phyloP scores from a whole-genome alignment of 169 alveolate species.

The Eimeria acervulina region DNA sequence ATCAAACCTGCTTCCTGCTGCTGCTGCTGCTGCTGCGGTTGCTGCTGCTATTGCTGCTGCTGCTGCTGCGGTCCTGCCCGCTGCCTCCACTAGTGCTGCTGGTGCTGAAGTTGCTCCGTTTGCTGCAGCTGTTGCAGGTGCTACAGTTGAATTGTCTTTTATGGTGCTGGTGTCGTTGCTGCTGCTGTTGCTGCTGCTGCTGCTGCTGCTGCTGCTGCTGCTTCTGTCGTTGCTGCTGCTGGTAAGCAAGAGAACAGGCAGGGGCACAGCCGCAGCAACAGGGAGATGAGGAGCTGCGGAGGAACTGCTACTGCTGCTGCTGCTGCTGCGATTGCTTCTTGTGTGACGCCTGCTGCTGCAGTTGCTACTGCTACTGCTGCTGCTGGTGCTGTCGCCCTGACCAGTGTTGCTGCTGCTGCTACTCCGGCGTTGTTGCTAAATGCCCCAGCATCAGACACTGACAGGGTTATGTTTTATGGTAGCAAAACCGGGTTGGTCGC shows the following conservation, averaged over 20 bases:
- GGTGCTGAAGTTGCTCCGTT: too few species aligned
- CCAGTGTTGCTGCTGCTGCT: background rate
- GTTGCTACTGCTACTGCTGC: conserved; percentile 1
- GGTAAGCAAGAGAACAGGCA: background rate
- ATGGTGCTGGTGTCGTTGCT: background rate
- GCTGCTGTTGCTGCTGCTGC: conserved; percentile 28
- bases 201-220: background rate
- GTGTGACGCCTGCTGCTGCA: background rate
- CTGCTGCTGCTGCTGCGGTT: conserved; percentile 13
- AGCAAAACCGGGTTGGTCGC: background rate
- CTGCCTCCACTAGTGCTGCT: too few species aligned
- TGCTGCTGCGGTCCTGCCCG: background rate
- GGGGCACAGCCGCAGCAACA: conserved; percentile 22
- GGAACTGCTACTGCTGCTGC: background rate
- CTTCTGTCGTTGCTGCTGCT: background rate
- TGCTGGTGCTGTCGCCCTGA: background rate
- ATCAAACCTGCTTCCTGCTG: too few species aligned
- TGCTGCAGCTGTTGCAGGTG: too few species aligned
- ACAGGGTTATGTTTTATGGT: background rate
- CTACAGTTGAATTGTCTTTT: background rate
- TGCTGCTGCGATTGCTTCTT: background rate
- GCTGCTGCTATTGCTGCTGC: conserved; percentile 18
- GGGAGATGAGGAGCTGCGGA: background rate
- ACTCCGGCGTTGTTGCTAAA: background rate
- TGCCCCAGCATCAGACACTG: background rate